phyloP scores from a whole-genome alignment of 75 land plant species.

The Larix kaempferi region DNA sequence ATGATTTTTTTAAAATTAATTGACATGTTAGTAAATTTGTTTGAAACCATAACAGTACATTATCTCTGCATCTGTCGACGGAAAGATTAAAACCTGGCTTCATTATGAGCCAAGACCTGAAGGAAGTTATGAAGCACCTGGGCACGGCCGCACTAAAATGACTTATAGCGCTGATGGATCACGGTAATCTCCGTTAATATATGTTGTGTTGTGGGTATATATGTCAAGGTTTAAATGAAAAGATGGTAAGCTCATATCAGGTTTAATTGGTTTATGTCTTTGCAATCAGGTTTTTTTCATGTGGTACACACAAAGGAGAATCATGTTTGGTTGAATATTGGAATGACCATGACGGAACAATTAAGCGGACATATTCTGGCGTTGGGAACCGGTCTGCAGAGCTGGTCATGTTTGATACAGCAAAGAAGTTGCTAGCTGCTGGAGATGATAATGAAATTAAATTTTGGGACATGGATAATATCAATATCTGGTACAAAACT shows the following conservation, averaged over 20 bases:
- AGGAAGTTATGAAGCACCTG: conserved; percentile 5
- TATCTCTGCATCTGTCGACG: conserved; percentile 13
- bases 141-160: conserved; percentile 14
- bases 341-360: conserved; percentile 82
- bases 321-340: conserved; percentile 73
- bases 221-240: background rate
- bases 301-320: conserved; percentile 83
- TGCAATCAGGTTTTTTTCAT: conserved; percentile 58
- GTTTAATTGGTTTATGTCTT: background rate
- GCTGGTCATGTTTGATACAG: conserved; percentile 73
- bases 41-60: conserved; percentile 1
- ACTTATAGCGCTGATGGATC: conserved; percentile 18
- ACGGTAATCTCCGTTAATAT: background rate
- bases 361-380: conserved; percentile 64
- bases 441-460: conserved; percentile 77
- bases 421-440: conserved; percentile 71
- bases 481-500: conserved; percentile 35
- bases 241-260: background rate
- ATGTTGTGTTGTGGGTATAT: background rate
- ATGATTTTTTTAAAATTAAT: too few relatives aligned
- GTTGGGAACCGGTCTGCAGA: conserved; percentile 49
- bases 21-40: too few relatives aligned
- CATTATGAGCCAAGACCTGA: background rate
- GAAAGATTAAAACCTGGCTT: conserved; percentile 15
- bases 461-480: conserved; percentile 81